Conservation (phyloP, 257 asterid genomes). For the Nicotiana tomentosiformis region DNA sequence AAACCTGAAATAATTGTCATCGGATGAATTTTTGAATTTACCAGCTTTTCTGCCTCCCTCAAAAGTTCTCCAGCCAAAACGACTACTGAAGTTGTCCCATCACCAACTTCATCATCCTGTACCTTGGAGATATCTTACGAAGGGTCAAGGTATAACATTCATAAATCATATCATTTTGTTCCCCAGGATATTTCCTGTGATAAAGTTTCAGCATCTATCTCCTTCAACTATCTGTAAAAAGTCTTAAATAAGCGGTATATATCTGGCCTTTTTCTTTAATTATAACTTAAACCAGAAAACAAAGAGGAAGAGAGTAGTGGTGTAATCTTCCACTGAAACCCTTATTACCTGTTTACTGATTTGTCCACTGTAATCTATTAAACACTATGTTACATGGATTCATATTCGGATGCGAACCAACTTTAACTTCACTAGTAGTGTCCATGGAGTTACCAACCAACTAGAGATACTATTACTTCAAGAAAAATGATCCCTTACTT, state of each 20-base stretch:
- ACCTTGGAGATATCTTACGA: conserved; percentile 84
- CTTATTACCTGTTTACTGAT: not conserved
- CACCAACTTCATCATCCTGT: conserved; percentile 99
- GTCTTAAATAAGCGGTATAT: not conserved
- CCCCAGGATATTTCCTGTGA: not conserved
- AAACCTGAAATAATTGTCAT: conserved; percentile 87
- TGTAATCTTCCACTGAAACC: not conserved
- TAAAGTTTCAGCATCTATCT: not conserved
- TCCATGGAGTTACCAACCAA: no score
- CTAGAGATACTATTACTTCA: no score
- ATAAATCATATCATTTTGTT: not conserved
- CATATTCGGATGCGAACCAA: no score
- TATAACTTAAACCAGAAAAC: not conserved
- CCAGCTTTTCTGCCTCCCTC: conserved; percentile 96
- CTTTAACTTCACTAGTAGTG: no score
- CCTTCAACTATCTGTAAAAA: not conserved
- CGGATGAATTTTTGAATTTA: conserved; percentile 85
- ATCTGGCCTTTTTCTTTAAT: not conserved
- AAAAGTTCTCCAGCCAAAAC: conserved; percentile 97
- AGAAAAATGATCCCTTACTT: not conserved
- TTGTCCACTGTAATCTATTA: not conserved
- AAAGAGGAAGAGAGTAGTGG: not conserved
- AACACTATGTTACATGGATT: not conserved
- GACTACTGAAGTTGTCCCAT: conserved; percentile 96
- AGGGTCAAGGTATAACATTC: conserved; percentile 28